These are phyloP conservation scores for Tephrocybe sp. DNA, from an alignment of 768 basidiomycete species.

Conservation along the genomic window DNA sequence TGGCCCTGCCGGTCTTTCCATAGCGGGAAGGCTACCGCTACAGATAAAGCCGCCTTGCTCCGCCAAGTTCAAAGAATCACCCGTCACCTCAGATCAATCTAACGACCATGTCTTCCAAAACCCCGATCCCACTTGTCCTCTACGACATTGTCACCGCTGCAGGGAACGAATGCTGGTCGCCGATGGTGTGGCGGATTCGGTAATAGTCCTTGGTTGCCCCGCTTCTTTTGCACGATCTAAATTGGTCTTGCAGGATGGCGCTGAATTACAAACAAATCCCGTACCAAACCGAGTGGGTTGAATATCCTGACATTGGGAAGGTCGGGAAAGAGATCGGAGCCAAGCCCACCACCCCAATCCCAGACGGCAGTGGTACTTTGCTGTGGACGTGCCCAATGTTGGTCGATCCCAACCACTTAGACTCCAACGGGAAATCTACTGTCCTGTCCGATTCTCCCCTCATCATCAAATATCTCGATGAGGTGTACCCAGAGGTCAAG, in stretches of 20 bases:
- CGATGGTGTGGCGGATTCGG: slow-evolving; percentile 16
- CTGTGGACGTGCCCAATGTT: slow-evolving; percentile 17
- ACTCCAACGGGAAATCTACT: slow-evolving; percentile 9
- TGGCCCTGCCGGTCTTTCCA: too few relatives aligned
- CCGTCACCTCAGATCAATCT: too few relatives aligned
- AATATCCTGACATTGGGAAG: slow-evolving; percentile 39
- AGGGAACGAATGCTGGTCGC: slow-evolving; percentile 14
- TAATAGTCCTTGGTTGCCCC: background rate
- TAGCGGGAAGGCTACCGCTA: too few relatives aligned
- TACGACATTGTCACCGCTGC: slow-evolving; percentile 14
- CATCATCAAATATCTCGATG: slow-evolving; percentile 19
- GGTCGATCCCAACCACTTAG: slow-evolving; percentile 13
- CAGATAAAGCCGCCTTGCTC: too few relatives aligned
- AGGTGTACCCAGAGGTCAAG: slow-evolving; percentile 17
- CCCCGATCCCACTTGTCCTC: slow-evolving; percentile 5
- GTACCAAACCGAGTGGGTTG: slow-evolving; percentile 41
- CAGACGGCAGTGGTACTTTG: slow-evolving; percentile 13
- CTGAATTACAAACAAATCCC: slow-evolving; percentile 25
- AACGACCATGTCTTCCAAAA: too few relatives aligned
- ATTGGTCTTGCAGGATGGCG: background rate
- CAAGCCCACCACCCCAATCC: slow-evolving; percentile 20
- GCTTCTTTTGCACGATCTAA: background rate
- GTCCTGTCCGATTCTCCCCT: slow-evolving; percentile 14
- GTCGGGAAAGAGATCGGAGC: slow-evolving; percentile 32
- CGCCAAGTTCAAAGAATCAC: too few relatives aligned